Evolutionary conservation across 2,329 filamentous ascomycete genomes (phyloP).

Genomic region (Diaporthe longicolla): DNA sequence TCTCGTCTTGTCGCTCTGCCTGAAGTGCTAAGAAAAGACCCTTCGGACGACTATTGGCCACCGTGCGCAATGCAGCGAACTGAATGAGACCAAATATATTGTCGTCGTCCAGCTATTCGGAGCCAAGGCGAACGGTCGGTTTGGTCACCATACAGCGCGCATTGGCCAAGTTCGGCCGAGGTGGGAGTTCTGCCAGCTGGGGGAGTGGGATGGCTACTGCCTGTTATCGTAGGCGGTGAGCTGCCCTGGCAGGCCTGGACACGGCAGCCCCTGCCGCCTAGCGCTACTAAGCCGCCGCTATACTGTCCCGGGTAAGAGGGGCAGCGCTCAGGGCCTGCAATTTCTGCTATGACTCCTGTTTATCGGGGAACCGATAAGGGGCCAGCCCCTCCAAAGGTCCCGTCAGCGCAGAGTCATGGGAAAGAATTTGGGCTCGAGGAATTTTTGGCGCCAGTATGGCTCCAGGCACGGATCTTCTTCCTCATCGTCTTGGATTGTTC

Average conservation of each 20-base stretch:
- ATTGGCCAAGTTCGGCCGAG: conserved; percentile 6
- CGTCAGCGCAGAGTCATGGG: conserved; percentile 21
- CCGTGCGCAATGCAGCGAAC: conserved; percentile 3
- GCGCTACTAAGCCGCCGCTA: conserved; percentile 20
- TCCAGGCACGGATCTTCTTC: conserved; percentile 31
- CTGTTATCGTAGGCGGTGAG: conserved; percentile 40
- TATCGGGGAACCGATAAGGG: conserved; percentile 40
- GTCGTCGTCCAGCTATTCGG: neutral
- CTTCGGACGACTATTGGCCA: neutral
- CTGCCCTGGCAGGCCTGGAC: accelerated
- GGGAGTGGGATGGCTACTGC: conserved; percentile 35
- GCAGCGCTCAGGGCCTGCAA: conserved; percentile 25
- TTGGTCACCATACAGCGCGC: neutral
- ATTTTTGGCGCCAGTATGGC: conserved; percentile 22
- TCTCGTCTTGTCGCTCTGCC: neutral
- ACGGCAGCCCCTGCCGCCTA: neutral
- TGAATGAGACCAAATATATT: neutral
- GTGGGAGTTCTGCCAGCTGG: conserved; percentile 36
- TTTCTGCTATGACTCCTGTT: conserved; percentile 39
- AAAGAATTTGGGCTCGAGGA: conserved; percentile 23
- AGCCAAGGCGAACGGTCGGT: conserved; percentile 1
- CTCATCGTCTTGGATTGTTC: conserved; percentile 11
- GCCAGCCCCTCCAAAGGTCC: conserved; percentile 18
- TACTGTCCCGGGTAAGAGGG: conserved; percentile 37
- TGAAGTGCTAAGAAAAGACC: neutral